Evolutionary conservation across 2,329 filamentous ascomycete genomes (phyloP).

Genomic region (Epichloe baconii): DNA sequence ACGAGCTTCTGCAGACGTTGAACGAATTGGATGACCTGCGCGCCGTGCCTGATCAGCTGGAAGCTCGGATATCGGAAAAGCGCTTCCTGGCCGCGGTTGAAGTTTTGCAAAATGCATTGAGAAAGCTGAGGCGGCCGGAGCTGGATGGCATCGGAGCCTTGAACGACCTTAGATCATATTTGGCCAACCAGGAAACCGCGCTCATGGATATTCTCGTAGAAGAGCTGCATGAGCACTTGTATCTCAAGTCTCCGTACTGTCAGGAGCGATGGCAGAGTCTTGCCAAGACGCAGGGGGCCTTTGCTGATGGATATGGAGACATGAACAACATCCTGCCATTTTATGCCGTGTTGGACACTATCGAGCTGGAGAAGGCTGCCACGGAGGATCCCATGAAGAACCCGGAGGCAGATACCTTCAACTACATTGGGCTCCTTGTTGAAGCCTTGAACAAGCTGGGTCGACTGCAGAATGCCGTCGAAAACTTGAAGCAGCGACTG

Average conservation of each 20-base stretch:
- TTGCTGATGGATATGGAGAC: constrained; percentile 35
- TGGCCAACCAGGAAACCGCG: constrained; percentile 83
- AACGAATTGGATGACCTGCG: constrained; percentile 79
- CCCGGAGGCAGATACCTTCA: constrained; percentile 88
- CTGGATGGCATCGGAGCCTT: constrained; percentile 85
- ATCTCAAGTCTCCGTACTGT: constrained; percentile 95
- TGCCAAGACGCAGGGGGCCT: constrained; percentile 49
- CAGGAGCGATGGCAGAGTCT: constrained; percentile 89
- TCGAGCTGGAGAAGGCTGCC: constrained; percentile 49
- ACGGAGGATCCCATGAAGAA: constrained; percentile 85
- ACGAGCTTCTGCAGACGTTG: constrained; percentile 74
- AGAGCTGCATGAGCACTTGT: constrained; percentile 91
- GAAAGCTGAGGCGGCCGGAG: constrained; percentile 73
- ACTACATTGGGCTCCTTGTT: constrained; percentile 76
- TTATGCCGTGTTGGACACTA: constrained; percentile 43
- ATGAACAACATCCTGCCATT: constrained; percentile 38
- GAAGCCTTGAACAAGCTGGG: constrained; percentile 86
- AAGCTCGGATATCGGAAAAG: constrained; percentile 92
- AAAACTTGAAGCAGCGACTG: constrained; percentile 81
- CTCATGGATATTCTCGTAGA: constrained; percentile 94
- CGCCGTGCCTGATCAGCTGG: constrained; percentile 78
- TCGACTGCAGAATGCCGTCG: constrained; percentile 71
- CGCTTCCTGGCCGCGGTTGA: constrained; percentile 87
- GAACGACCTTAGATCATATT: constrained; percentile 72
- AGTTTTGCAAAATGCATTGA: constrained; percentile 74